A percentile compares a stretch with the other conserved stretches of the same genome.
Evolutionary conservation across 305 asterid genomes (phyloP).

Genomic region (Fraxinus nigra): DNA sequence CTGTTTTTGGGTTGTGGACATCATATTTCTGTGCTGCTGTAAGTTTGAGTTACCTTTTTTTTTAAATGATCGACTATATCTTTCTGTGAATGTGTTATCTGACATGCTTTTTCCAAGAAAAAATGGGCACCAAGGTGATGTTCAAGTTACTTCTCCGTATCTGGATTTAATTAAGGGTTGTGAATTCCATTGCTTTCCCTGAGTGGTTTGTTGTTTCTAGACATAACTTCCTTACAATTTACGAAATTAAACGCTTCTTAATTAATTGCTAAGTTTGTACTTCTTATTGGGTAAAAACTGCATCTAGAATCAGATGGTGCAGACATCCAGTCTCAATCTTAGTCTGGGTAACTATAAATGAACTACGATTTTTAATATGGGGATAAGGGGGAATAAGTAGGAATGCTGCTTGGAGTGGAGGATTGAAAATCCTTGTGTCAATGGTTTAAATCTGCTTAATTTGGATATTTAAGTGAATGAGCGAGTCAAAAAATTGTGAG

Average conservation of each 20-base stretch:
- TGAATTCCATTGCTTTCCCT: neutral
- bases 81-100: neutral
- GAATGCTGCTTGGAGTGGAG: neutral
- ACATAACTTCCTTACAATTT: constrained; percentile 6
- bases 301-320: neutral
- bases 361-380: neutral
- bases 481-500: neutral
- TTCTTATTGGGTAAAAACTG: neutral
- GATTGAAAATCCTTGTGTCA: neutral
- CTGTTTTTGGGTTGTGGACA: constrained; percentile 10
- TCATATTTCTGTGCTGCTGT: neutral
- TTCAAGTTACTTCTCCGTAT: neutral
- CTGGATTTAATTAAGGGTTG: constrained; percentile 15
- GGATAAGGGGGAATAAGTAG: constrained; percentile 2
- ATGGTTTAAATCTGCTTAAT: neutral
- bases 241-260: neutral
- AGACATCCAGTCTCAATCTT: neutral
- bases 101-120: constrained; percentile 3
- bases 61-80: constrained; percentile 6
- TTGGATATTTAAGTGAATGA: neutral
- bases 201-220: constrained; percentile 5
- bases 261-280: neutral
- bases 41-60: neutral
- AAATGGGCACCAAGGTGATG: neutral
- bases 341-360: neutral